A percentile compares a stretch with the other conserved stretches of the same genome.
phyloP scores from a whole-genome alignment of 2,329 filamentous ascomycete species.

The Cercospora canescens region DNA sequence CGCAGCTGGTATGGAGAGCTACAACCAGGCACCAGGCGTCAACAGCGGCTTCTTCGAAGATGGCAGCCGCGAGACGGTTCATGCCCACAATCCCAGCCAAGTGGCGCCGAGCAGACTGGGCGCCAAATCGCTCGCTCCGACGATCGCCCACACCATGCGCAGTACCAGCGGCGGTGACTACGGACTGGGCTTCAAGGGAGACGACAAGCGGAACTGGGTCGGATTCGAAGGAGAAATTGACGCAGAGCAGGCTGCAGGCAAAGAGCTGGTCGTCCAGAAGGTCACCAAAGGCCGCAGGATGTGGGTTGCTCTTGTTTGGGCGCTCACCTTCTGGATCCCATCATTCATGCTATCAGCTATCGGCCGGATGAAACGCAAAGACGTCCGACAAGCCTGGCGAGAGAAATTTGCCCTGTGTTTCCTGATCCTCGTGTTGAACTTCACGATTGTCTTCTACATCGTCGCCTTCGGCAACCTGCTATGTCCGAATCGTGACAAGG shows the following conservation, averaged over 20 bases:
- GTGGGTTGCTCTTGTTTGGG: constrained; percentile 85
- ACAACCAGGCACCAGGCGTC: constrained; percentile 57
- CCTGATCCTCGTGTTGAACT: constrained; percentile 81
- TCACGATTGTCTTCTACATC: constrained; percentile 84
- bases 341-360: constrained; percentile 77
- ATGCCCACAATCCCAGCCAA: constrained; percentile 53
- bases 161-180: constrained; percentile 70
- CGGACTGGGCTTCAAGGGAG: constrained; percentile 82
- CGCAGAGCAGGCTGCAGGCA: constrained; percentile 73
- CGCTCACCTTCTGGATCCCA: constrained; percentile 90
- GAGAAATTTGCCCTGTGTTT: constrained; percentile 86
- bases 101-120: constrained; percentile 45
- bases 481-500: constrained; percentile 90
- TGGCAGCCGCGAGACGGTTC: constrained; percentile 67
- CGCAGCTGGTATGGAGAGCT: constrained; percentile 67
- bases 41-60: constrained; percentile 44
- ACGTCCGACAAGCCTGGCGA: constrained; percentile 95
- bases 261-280: constrained; percentile 70
- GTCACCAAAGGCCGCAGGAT: constrained; percentile 65
- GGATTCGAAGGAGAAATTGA: constrained; percentile 74
- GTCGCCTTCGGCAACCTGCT: constrained; percentile 79
- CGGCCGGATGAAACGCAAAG: constrained; percentile 94
- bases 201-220: constrained; percentile 70
- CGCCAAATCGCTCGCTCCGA: constrained; percentile 54
- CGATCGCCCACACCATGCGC: constrained; percentile 57